phyloP scores from a whole-genome alignment of 192 early-diverging fungal genomes.

The Podila minutissima region DNA sequence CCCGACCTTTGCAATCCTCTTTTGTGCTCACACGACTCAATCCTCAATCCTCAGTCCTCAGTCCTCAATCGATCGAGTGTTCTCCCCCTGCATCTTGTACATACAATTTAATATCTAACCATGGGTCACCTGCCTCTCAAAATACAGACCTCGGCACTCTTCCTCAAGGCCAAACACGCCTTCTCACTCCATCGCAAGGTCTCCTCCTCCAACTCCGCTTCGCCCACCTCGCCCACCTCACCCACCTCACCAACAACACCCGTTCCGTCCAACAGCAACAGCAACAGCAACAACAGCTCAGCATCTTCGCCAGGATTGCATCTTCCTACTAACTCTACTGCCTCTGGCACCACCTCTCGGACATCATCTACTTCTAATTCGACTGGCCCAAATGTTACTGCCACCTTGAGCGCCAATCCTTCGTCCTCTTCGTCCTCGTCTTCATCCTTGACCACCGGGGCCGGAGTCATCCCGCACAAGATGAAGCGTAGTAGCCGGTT shows the following conservation, averaged over 20 bases:
- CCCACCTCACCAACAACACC: constrained; percentile 2
- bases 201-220: background rate
- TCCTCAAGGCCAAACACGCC: constrained; percentile 49
- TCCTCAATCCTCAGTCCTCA: background rate
- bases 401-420: background rate
- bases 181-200: constrained; percentile 42
- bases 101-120: constrained; percentile 7
- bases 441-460: constrained; percentile 3
- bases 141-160: constrained; percentile 43
- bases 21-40: background rate
- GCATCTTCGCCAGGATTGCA: background rate
- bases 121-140: constrained; percentile 40
- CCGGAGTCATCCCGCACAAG: constrained; percentile 7
- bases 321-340: background rate
- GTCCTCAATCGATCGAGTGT: background rate
- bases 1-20: background rate
- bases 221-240: constrained; percentile 6
- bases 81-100: background rate
- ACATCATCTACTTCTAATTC: constrained; percentile 4
- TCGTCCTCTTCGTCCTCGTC: background rate
- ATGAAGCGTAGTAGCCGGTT: constrained; percentile 34
- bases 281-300: background rate
- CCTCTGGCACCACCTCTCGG: background rate
- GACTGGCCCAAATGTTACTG: background rate
- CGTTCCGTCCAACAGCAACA: background rate